Evolutionary conservation across 305 asterid species (phyloP), one percentile per base, ranked within the genome.

Genomic region (Solanum hybrid): DNA sequence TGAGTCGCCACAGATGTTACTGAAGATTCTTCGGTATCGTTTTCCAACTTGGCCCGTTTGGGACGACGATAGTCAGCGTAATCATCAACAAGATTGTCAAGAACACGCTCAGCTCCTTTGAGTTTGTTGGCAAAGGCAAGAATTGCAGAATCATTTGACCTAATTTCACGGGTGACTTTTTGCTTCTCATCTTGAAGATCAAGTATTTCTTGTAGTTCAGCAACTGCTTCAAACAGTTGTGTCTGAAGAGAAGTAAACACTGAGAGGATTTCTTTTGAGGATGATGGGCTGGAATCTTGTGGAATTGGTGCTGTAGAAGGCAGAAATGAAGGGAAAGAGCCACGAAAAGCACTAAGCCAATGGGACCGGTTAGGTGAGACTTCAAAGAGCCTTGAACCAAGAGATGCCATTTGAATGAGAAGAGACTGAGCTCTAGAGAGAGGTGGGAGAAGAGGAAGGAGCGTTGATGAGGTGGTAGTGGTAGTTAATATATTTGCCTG

Each of bases 381-480:
- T 81, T 97, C 98, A 66, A 95, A 97, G 87, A 96, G 95, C 90
- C 92, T 95, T 4, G 99, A 93, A 88, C 95, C 92, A 24, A 97
- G 96, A 88, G 97, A 93, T 4, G 98, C 94, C 98, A 97, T 97
- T 91, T 94, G 98, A 77, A 92, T 88, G 78, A 97, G 96, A 89
- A 96, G 96, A 71, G 97, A 92, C 81, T 95, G 99, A 80, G 98
- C 99, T 91, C 99, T 93, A 24, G 98, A 95, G 80, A 97, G 95
- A 35, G 99, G 99, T 5, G 99, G 98, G 73, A 97, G 94, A 80
- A 97, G 98, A 86, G 98, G 97, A 51, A 97, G 99, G 79, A 97
- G 98, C 1, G 94, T 90, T 24, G 96, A 93, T 66, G 99, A 96
- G 24, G 96, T 94, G 15, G 94, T 32, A 12, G 96, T 91, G 2